Evolutionary conservation across 345 rosid species (phyloP).

Genomic region (Populus euphratica): DNA sequence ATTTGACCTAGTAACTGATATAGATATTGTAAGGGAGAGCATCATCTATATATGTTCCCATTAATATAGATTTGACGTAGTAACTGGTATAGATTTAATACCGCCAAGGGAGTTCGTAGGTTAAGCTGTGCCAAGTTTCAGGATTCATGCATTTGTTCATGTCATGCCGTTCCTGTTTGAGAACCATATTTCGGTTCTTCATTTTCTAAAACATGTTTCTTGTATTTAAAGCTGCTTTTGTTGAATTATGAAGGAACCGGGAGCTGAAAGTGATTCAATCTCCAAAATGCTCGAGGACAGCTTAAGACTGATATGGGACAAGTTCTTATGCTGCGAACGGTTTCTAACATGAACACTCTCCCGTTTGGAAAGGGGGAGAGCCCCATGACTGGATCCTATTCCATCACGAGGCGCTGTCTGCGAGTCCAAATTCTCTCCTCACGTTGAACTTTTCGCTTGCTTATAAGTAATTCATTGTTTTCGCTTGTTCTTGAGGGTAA

Average conservation of each 20-base stretch:
- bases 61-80: neutral
- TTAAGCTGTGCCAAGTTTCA: neutral
- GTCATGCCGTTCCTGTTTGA: neutral
- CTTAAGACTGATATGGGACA: slow-evolving; percentile 41
- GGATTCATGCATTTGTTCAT: neutral
- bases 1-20: too few species aligned
- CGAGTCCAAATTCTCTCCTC: too few species aligned
- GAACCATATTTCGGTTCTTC: neutral
- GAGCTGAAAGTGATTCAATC: slow-evolving; percentile 15
- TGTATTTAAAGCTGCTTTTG: neutral
- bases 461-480: too few species aligned
- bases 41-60: too few species aligned
- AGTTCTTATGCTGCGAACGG: slow-evolving; percentile 27
- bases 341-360: neutral
- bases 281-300: slow-evolving; percentile 34
- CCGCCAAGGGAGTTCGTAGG: neutral
- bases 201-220: neutral
- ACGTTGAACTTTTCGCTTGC: too few species aligned
- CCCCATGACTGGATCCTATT: too few species aligned
- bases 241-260: slow-evolving; percentile 27
- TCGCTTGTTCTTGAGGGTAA: too few species aligned
- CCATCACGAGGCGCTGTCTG: too few species aligned
- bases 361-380: too few species aligned
- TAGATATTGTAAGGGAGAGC: too few species aligned
- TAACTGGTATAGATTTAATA: neutral